These are phyloP conservation scores for Stylosanthes scabra DNA, from an alignment of 331 rosid species.

Conservation along the genomic window DNA sequence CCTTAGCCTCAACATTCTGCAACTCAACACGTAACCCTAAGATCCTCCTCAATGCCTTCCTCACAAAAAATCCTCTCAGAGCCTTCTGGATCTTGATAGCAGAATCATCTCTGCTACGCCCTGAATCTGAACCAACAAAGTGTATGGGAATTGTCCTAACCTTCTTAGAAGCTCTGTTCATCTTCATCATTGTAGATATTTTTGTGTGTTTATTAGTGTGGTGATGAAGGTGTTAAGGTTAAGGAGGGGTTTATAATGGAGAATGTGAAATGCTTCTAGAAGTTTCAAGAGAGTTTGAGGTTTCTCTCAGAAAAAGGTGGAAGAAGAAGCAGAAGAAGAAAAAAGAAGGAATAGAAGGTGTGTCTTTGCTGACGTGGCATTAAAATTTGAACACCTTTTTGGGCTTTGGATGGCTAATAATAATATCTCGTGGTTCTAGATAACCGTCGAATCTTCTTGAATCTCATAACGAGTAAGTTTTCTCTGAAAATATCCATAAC, in stretches of 20 bases:
- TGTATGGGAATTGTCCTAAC: constrained; percentile 73
- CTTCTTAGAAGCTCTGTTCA: constrained; percentile 29
- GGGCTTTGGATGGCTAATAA: too few species aligned
- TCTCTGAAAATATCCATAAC: too few species aligned
- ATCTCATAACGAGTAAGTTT: not conserved
- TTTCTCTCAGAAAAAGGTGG: too few species aligned
- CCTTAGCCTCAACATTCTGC: constrained; percentile 45
- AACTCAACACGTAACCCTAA: constrained; percentile 51
- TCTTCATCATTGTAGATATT: not conserved
- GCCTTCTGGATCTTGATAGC: constrained; percentile 68
- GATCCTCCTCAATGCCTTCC: constrained; percentile 65
- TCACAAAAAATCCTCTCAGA: constrained; percentile 64
- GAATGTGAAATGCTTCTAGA: constrained; percentile 56
- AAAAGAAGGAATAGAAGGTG: not conserved
- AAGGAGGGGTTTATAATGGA: constrained; percentile 18
- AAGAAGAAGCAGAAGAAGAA: too few species aligned
- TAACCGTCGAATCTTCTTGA: constrained; percentile 35
- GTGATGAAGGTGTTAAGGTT: not conserved
- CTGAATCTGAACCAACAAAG: constrained; percentile 53
- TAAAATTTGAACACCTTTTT: too few species aligned
- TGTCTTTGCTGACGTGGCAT: constrained; percentile 18
- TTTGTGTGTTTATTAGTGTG: not conserved
- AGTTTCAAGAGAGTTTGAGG: constrained; percentile 33
- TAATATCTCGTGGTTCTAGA: constrained; percentile 15
- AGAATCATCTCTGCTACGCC: constrained; percentile 33